Percentiles rank a stretch among this genome's conserved stretches.
phyloP scores from a whole-genome alignment of 2,329 filamentous ascomycete species.

The Blumeria graminis region DNA sequence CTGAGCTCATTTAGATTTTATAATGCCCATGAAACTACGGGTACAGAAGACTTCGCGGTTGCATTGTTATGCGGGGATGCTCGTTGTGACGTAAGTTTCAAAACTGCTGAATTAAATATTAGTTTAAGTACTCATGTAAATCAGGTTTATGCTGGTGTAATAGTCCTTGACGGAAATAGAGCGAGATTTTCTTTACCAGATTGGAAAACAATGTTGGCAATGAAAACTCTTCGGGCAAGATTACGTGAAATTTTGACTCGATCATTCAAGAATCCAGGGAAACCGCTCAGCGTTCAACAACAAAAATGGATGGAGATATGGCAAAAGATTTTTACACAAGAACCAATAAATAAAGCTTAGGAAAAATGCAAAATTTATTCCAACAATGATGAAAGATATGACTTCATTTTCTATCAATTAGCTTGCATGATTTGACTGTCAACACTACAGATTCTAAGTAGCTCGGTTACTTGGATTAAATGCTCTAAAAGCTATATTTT shows the following conservation, averaged over 20 bases:
- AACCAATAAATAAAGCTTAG: conserved; percentile 12
- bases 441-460: too few species aligned
- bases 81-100: conserved; percentile 45
- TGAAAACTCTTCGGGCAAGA: conserved; percentile 54
- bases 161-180: conserved; percentile 70
- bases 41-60: conserved; percentile 59
- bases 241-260: conserved; percentile 52
- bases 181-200: conserved; percentile 62
- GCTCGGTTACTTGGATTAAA: too few species aligned
- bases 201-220: conserved; percentile 76
- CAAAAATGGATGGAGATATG: conserved; percentile 52
- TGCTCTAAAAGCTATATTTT: too few species aligned
- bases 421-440: too few species aligned
- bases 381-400: too few species aligned
- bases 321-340: conserved; percentile 38
- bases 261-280: conserved; percentile 44
- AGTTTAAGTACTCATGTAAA: conserved; percentile 2
- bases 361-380: not conserved
- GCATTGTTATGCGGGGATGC: conserved; percentile 71
- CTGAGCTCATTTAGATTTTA: conserved; percentile 30
- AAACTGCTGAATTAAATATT: not conserved
- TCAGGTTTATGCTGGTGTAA: conserved; percentile 64
- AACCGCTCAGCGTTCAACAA: conserved; percentile 37
- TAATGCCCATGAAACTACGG: conserved; percentile 74
- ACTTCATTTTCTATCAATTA: too few species aligned